Conservation (phyloP, 768 basidiomycete species). For the Fistulinella prunicolor region DNA sequence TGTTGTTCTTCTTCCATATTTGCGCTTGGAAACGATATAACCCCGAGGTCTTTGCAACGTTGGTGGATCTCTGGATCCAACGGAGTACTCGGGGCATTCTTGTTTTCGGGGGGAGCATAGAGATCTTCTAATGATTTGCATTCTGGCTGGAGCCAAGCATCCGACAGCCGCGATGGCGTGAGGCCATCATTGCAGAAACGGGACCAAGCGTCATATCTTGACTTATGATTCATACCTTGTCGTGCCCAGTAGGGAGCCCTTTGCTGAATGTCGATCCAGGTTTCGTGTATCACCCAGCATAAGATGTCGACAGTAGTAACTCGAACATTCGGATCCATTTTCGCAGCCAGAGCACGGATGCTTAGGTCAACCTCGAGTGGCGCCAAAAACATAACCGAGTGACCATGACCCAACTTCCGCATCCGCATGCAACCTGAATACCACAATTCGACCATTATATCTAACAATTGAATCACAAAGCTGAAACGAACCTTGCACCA, state of each 20-base stretch:
- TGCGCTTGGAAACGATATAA: slow-evolving; percentile 10
- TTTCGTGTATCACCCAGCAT: too few relatives aligned
- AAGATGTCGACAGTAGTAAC: background rate
- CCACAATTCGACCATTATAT: too few relatives aligned
- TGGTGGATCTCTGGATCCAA: background rate
- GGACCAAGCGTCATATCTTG: slow-evolving; percentile 6
- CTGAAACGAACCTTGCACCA: slow-evolving; percentile 19
- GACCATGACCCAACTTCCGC: too few relatives aligned
- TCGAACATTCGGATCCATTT: too few relatives aligned
- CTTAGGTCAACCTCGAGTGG: too few relatives aligned
- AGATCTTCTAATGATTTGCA: slow-evolving; percentile 34
- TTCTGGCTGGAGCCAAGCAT: slow-evolving; percentile 39
- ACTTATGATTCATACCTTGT: too few relatives aligned
- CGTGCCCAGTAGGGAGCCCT: background rate
- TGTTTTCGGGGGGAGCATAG: slow-evolving; percentile 16
- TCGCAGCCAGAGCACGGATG: too few relatives aligned
- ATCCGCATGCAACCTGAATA: too few relatives aligned
- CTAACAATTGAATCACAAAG: too few relatives aligned
- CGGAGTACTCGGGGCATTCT: background rate
- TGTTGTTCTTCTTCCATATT: slow-evolving; percentile 40
- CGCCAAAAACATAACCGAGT: too few relatives aligned
- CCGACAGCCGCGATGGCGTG: background rate
- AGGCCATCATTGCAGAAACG: background rate
- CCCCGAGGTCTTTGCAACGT: slow-evolving; percentile 3
- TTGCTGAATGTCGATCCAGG: too few relatives aligned